Percentiles rank a stretch among this genome's conserved stretches.
Evolutionary conservation across 192 early-diverging fungal genomes (phyloP).

Genomic region (Backusella circina): DNA sequence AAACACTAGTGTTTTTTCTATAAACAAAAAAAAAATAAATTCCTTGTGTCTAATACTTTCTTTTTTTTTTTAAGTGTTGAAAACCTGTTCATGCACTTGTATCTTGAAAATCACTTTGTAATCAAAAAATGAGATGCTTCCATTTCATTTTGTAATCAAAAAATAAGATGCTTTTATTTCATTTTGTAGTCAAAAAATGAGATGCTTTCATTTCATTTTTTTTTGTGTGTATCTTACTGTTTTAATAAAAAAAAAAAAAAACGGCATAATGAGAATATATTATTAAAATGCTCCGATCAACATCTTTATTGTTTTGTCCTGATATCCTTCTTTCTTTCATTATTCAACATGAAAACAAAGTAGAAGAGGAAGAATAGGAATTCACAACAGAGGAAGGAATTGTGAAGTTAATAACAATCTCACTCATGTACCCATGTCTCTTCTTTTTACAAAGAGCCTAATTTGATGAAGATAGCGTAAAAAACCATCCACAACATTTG

Average conservation of each 20-base stretch:
- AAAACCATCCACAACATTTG: not conserved
- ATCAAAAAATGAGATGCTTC: not conserved
- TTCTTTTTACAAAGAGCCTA: not conserved
- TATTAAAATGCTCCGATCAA: not conserved
- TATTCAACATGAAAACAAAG: not conserved
- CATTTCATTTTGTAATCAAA: not conserved
- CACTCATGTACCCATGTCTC: not conserved
- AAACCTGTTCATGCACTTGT: not conserved
- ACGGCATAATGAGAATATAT: not conserved
- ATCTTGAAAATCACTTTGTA: not conserved
- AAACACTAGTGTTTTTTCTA: not conserved
- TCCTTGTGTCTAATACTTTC: not conserved
- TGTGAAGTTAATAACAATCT: not conserved
- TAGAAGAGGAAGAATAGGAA: not conserved
- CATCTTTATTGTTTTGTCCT: not conserved
- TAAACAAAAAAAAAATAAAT: not conserved
- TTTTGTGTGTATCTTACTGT: not conserved
- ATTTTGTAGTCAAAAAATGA: too few species aligned
- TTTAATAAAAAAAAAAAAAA: too few species aligned
- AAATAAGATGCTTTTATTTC: not conserved
- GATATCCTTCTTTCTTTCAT: not conserved
- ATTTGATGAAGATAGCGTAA: not conserved
- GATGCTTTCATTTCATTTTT: too few species aligned
- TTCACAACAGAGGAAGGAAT: not conserved
- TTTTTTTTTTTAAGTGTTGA: not conserved